phyloP scores from a whole-genome alignment of 805 yeast genomes.

The Yamadazyma laniorum region DNA sequence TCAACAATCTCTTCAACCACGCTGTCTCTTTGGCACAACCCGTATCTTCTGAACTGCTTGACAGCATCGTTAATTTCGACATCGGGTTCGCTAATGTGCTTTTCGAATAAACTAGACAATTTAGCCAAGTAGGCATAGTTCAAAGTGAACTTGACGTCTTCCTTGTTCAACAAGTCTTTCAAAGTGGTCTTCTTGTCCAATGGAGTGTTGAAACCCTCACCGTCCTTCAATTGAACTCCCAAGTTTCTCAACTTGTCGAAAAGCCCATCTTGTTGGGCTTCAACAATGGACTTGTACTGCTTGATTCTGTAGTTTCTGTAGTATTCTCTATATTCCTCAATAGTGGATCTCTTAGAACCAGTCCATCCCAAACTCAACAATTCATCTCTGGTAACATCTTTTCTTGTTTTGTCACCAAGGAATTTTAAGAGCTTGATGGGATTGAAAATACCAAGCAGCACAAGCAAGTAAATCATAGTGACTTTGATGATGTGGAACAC shows the following conservation, averaged over 20 bases:
- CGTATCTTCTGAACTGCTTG: slow-evolving; percentile 65
- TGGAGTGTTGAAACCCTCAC: slow-evolving; percentile 81
- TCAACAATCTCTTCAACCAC: slow-evolving; percentile 37
- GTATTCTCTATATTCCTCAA: slow-evolving; percentile 66
- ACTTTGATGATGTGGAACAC: slow-evolving; percentile 67
- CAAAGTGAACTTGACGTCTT: slow-evolving; percentile 44
- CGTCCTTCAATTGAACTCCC: slow-evolving; percentile 63
- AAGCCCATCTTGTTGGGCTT: slow-evolving; percentile 72
- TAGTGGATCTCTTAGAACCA: slow-evolving; percentile 74
- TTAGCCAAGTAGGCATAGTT: slow-evolving; percentile 55
- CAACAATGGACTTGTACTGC: slow-evolving; percentile 69
- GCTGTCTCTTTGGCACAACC: slow-evolving; percentile 53
- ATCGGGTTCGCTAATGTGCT: slow-evolving; percentile 34
- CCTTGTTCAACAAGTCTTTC: slow-evolving; percentile 20
- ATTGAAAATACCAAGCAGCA: slow-evolving; percentile 74
- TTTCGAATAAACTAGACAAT: slow-evolving; percentile 49
- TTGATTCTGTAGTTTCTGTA: slow-evolving; percentile 65
- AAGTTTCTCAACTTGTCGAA: slow-evolving; percentile 56
- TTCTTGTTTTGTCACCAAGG: slow-evolving; percentile 25
- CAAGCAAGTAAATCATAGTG: slow-evolving; percentile 49
- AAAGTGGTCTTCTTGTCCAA: slow-evolving; percentile 34
- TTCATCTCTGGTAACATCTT: slow-evolving; percentile 48
- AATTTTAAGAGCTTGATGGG: slow-evolving; percentile 50
- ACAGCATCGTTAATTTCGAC: slow-evolving; percentile 42
- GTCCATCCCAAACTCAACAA: slow-evolving; percentile 86